Base-by-base conservation (phyloP, 2,329 filamentous ascomycete species). In the Fusarium euwallaceae region DNA sequence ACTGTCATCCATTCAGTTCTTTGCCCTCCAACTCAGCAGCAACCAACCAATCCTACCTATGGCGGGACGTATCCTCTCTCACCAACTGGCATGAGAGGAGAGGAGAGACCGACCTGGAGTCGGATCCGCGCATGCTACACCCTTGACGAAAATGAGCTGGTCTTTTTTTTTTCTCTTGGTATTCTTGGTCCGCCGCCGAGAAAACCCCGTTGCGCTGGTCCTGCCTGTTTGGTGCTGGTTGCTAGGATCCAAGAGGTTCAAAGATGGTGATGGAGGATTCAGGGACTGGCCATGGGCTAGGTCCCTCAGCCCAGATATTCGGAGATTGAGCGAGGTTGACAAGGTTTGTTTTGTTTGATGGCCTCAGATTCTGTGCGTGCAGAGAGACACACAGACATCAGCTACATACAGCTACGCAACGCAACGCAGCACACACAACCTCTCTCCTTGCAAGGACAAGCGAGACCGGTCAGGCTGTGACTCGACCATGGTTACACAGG, bases 1-100 rank as follows among this genome's bases (percentile, higher is more conserved):
- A 62, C 67, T 61, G 51, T 74, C 70, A 43, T 69, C 67, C 68
- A 66, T 68, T 69, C 69, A 73, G 58, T 75, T 75, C 66, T 61
- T 67, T 53, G 66, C 67, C 73, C 64, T 76, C 71, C 66, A 55
- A 76, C 70, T 73, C 73, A 53, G 60, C 53, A 45, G 62, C 53
- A 45, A 51, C 55, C 39, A 62, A 58, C 56, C 32, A 58, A 72
- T 62, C 62, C 68, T 62, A 64, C 66, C 71, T 66, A 75, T 72
- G 55, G 51, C 51, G 71, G 69, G 48, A 36, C 67, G 64, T 61
- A 68, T 73, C 36, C 41, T 64, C 58, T 61, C 67, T 74, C 72
- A 62, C 65, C 61, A 27, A 48, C 45, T 27, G 45, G 22, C 45
- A 43, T 61, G 59, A 24, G 59, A 61, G 39, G 16, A 45, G 45